These are phyloP conservation scores for Fusarium pininemorale DNA, from an alignment of 2,329 filamentous ascomycete species.

Conservation along the genomic window DNA sequence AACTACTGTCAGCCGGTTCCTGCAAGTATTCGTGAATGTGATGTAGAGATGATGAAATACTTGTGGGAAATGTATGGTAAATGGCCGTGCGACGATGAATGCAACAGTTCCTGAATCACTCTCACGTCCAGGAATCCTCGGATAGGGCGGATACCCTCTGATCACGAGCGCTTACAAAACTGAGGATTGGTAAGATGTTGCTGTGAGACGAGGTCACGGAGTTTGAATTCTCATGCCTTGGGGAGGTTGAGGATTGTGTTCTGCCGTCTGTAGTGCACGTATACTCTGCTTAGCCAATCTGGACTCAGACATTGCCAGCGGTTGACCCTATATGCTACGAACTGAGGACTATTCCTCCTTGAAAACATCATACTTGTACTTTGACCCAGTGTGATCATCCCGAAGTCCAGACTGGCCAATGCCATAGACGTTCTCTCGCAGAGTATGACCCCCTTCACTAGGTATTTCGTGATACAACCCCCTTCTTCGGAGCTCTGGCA, in stretches of 20 bases:
- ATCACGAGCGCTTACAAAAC: background rate
- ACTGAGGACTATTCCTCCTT: slow-evolving; percentile 54
- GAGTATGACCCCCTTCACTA: slow-evolving; percentile 52
- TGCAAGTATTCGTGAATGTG: background rate
- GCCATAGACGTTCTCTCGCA: slow-evolving; percentile 70
- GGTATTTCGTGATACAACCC: slow-evolving; percentile 42
- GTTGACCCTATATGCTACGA: background rate
- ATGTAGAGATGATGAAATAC: background rate
- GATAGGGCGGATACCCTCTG: background rate
- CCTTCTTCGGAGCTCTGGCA: slow-evolving; percentile 43
- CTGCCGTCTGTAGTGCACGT: background rate
- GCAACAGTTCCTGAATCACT: background rate
- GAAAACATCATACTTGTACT: slow-evolving; percentile 71
- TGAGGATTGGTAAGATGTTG: too few relatives aligned
- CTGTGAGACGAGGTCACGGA: background rate
- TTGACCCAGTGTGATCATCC: slow-evolving; percentile 66
- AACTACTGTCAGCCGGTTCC: background rate
- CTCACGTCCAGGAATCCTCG: background rate
- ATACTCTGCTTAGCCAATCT: background rate
- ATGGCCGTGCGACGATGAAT: background rate
- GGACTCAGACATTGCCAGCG: too few relatives aligned
- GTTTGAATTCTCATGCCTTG: background rate
- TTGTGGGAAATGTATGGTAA: too few relatives aligned
- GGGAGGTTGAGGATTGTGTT: background rate
- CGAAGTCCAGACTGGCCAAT: slow-evolving; percentile 65